These are phyloP conservation scores for Aspergillus quadricinctus DNA, from an alignment of 2,329 filamentous ascomycete species.

Conservation along the genomic window DNA sequence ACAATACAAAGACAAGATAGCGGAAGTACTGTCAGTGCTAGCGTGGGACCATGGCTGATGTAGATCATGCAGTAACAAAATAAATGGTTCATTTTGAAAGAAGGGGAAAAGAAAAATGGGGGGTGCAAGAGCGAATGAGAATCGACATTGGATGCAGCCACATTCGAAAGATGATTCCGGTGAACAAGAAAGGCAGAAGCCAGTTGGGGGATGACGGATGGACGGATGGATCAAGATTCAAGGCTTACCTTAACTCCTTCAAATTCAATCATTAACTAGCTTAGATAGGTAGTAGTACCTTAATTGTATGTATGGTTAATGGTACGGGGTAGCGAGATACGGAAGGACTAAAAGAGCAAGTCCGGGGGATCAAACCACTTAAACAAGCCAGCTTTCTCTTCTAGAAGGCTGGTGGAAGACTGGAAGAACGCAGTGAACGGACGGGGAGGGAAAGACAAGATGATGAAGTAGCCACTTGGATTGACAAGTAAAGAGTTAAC, in stretches of 20 bases:
- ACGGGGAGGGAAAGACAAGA: too few species aligned
- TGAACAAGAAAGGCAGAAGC: neutral
- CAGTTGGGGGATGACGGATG: neutral
- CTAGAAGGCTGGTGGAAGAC: neutral
- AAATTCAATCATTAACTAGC: neutral
- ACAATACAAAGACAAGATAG: neutral
- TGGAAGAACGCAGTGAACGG: neutral
- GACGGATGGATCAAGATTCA: neutral
- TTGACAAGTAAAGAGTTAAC: neutral
- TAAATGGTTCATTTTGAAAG: neutral
- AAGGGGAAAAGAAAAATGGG: neutral
- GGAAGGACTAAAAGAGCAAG: slow-evolving; percentile 18
- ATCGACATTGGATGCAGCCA: neutral
- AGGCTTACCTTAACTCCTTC: neutral
- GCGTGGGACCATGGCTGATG: neutral
- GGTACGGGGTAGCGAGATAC: neutral
- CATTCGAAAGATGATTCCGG: neutral
- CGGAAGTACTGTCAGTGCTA: neutral
- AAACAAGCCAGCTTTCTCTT: neutral
- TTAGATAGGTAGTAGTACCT: neutral
- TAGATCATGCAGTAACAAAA: neutral
- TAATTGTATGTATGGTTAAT: neutral
- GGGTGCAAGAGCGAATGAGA: neutral
- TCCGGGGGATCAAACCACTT: too few species aligned
- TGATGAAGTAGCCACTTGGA: too few species aligned